phyloP scores from a whole-genome alignment of 2,329 filamentous ascomycete species.

The Fusarium setosum region DNA sequence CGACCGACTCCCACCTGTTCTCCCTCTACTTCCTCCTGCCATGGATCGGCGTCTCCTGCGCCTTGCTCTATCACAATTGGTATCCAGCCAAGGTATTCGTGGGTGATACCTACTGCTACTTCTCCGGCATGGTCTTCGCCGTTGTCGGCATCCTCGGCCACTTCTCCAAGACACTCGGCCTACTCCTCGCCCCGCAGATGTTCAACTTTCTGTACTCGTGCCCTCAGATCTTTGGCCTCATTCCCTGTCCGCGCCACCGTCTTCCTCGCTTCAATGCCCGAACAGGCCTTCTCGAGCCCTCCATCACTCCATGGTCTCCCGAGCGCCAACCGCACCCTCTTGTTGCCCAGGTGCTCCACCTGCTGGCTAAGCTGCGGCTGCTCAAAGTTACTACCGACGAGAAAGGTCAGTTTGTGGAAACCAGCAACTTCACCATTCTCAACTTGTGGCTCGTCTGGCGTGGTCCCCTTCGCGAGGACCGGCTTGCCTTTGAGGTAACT shows the following conservation, averaged over 20 bases:
- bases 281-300: constrained; percentile 87
- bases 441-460: constrained; percentile 98
- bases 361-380: constrained; percentile 76
- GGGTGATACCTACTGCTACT: constrained; percentile 99
- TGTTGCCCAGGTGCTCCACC: constrained; percentile 71
- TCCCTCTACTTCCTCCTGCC: constrained; percentile 94
- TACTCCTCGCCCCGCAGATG: constrained; percentile 92
- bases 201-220: constrained; percentile 97
- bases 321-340: constrained; percentile 75
- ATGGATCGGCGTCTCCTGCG: constrained; percentile 91
- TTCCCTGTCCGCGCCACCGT: constrained; percentile 93
- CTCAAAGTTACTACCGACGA: constrained; percentile 75
- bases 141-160: constrained; percentile 97
- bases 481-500: constrained; percentile 82
- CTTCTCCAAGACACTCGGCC: constrained; percentile 95
- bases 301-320: constrained; percentile 78
- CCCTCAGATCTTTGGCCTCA: constrained; percentile 88
- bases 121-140: constrained; percentile 98
- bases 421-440: constrained; percentile 90
- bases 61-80: constrained; percentile 92
- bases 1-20: constrained; percentile 95
- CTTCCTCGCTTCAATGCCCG: constrained; percentile 89
- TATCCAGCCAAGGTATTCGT: constrained; percentile 96
- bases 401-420: constrained; percentile 79
- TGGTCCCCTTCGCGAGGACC: constrained; percentile 89